These are phyloP conservation scores for Colletotrichum brevisporum DNA, from an alignment of 2,329 filamentous ascomycete genomes.

Conservation along the genomic window DNA sequence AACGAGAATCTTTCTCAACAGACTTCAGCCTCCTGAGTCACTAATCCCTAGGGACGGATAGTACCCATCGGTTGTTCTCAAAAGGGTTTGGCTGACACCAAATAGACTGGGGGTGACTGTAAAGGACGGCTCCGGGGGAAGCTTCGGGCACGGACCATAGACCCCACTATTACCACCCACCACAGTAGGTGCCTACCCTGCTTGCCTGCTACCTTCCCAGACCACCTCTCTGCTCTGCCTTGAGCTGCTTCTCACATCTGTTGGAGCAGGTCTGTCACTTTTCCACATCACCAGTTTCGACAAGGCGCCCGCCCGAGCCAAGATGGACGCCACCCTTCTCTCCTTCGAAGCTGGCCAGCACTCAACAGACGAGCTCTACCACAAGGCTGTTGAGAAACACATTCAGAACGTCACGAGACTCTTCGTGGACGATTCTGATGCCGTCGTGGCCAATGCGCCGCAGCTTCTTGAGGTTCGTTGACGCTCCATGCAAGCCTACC, in stretches of 20 bases:
- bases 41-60: too few relatives aligned
- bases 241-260: not conserved
- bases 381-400: slow-evolving; percentile 57
- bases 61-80: too few relatives aligned
- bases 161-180: slow-evolving; percentile 14
- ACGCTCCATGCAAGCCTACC: not conserved
- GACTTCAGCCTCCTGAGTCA: too few relatives aligned
- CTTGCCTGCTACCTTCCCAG: slow-evolving; percentile 15
- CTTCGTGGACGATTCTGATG: slow-evolving; percentile 49
- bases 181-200: slow-evolving; percentile 8
- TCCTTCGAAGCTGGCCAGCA: slow-evolving; percentile 56
- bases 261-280: not conserved
- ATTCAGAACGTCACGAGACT: slow-evolving; percentile 54
- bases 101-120: too few relatives aligned
- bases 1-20: too few relatives aligned
- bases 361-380: slow-evolving; percentile 53
- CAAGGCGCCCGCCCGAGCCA: slow-evolving; percentile 28
- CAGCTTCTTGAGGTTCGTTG: slow-evolving; percentile 59
- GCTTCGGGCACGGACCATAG: slow-evolving; percentile 28
- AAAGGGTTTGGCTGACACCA: too few relatives aligned
- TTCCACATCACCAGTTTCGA: not conserved
- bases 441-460: slow-evolving; percentile 51
- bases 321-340: slow-evolving; percentile 56
- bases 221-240: not conserved
- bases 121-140: slow-evolving; percentile 17